A percentile compares a stretch with the other conserved stretches of the same genome.
These are phyloP conservation scores for Zarea fungicola DNA, from an alignment of 2,329 filamentous ascomycete genomes.

Conservation along the genomic window DNA sequence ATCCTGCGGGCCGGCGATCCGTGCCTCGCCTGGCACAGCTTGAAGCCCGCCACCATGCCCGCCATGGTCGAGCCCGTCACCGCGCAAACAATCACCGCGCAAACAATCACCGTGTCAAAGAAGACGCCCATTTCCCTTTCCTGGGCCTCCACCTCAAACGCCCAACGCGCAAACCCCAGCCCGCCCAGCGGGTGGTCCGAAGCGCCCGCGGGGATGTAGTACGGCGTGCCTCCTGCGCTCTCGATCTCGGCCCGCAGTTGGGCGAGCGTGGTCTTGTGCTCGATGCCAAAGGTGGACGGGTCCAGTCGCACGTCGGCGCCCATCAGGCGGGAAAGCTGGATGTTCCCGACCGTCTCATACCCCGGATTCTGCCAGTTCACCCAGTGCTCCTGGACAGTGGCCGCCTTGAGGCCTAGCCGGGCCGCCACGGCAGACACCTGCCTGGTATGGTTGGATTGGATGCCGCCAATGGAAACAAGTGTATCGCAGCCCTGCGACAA, in stretches of 20 bases:
- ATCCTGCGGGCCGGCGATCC: conserved; percentile 46
- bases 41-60: conserved; percentile 69
- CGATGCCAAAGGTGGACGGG: conserved; percentile 58
- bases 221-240: conserved; percentile 53
- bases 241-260: conserved; percentile 49
- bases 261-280: conserved; percentile 58
- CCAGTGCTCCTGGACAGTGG: conserved; percentile 62
- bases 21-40: conserved; percentile 46
- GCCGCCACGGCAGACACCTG: conserved; percentile 60
- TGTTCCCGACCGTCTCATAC: conserved; percentile 64
- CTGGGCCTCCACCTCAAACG: conserved; percentile 61
- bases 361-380: conserved; percentile 55
- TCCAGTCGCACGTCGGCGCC: conserved; percentile 59
- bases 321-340: conserved; percentile 65
- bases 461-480: conserved; percentile 61
- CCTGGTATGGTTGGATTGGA: conserved; percentile 67
- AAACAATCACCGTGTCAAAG: conserved; percentile 64
- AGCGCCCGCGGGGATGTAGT: conserved; percentile 67
- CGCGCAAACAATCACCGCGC: conserved; percentile 61
- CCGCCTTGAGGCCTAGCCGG: conserved; percentile 49
- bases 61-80: conserved; percentile 68
- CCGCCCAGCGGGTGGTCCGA: conserved; percentile 67
- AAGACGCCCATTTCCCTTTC: conserved; percentile 57
- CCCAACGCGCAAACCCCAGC: conserved; percentile 65
- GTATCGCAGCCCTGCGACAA: conserved; percentile 52